phyloP scores from a whole-genome alignment of 179 eudicot genomes.

The Heliamphora pulchella region DNA sequence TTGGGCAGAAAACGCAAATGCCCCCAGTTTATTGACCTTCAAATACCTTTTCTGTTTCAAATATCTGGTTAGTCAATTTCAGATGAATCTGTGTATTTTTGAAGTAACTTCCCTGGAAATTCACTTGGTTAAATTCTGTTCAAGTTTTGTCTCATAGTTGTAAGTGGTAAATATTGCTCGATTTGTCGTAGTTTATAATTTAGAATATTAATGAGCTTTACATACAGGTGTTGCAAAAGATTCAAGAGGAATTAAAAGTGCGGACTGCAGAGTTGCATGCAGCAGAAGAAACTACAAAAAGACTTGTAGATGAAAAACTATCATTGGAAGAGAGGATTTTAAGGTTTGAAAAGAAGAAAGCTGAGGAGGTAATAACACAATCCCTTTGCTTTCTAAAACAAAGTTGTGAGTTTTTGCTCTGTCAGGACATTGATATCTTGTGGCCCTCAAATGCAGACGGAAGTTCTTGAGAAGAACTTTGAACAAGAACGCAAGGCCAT shows the following conservation, averaged over 20 bases:
- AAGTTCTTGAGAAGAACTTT: conserved; percentile 36
- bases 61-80: background rate
- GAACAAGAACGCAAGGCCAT: conserved; percentile 56
- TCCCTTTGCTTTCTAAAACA: background rate
- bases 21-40: background rate
- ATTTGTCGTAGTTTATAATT: background rate
- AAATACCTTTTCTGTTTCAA: background rate
- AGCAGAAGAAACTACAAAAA: conserved; percentile 65
- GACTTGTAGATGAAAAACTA: conserved; percentile 53
- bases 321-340: conserved; percentile 60
- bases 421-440: conserved; percentile 8
- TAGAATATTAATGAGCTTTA: background rate
- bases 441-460: conserved; percentile 39
- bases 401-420: background rate
- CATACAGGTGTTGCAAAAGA: conserved; percentile 48
- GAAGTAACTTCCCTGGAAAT: background rate
- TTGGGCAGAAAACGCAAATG: background rate
- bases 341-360: conserved; percentile 56
- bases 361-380: conserved; percentile 42
- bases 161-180: background rate
- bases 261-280: conserved; percentile 62
- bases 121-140: background rate
- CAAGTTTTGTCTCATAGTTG: background rate
- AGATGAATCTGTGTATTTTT: background rate
- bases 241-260: conserved; percentile 60